phyloP scores from a whole-genome alignment of 2,329 filamentous ascomycete species.

The Alternaria conjuncta region DNA sequence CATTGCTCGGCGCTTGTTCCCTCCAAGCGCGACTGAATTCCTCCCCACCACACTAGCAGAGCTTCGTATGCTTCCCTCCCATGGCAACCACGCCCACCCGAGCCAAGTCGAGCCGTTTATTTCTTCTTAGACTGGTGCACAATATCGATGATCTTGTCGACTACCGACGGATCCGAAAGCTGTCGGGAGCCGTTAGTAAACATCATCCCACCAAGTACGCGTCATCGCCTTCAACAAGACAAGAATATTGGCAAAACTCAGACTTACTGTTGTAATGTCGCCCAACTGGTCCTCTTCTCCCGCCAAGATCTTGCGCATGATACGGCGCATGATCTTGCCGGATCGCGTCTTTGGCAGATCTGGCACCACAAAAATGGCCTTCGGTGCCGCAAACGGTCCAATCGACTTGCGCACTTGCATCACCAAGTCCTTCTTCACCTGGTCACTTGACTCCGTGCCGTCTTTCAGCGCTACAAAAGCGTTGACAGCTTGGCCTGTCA shows the following conservation, averaged over 20 bases:
- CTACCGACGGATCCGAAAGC: slow-evolving; percentile 88
- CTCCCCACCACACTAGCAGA: background rate
- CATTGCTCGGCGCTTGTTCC: slow-evolving; percentile 8
- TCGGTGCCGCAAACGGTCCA: slow-evolving; percentile 94
- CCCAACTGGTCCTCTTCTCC: slow-evolving; percentile 97
- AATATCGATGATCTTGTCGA: slow-evolving; percentile 84
- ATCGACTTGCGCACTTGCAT: slow-evolving; percentile 97
- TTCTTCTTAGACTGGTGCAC: slow-evolving; percentile 69
- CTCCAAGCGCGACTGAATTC: background rate
- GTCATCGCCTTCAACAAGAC: slow-evolving; percentile 30
- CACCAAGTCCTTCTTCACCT: slow-evolving; percentile 89
- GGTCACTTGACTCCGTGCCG: slow-evolving; percentile 74
- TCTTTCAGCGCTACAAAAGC: slow-evolving; percentile 95
- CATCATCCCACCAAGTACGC: slow-evolving; percentile 31
- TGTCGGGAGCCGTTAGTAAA: slow-evolving; percentile 51
- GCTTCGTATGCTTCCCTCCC: slow-evolving; percentile 1
- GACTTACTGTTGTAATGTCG: slow-evolving; percentile 84
- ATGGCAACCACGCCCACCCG: slow-evolving; percentile 8
- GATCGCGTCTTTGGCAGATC: slow-evolving; percentile 97
- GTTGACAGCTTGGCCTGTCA: slow-evolving; percentile 96
- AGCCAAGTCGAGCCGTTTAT: slow-evolving; percentile 32
- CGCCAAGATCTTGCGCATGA: slow-evolving; percentile 94
- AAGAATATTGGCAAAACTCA: slow-evolving; percentile 3
- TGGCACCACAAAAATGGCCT: slow-evolving; percentile 87
- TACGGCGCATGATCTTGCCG: slow-evolving; percentile 98